Evolutionary conservation across 2,329 filamentous ascomycete species (phyloP), one percentile per base, ranked within the genome.

Genomic region (Scedosporium minutisporum): DNA sequence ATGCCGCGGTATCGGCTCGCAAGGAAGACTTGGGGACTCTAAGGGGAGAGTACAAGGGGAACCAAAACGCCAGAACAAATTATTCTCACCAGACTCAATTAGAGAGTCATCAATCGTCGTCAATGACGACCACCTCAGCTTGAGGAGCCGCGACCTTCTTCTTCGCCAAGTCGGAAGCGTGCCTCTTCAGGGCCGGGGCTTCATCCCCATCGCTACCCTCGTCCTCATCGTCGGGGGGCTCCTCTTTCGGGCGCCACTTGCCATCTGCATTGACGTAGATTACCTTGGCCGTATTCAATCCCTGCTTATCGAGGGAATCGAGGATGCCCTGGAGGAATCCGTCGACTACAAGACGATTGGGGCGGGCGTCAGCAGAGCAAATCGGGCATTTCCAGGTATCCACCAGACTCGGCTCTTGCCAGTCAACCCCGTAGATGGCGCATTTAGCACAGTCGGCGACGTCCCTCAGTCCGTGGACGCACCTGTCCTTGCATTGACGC

Each of bases 341-440:
- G 69, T 97, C 93, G 5, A 93, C 77, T 2, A 85, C 73, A 1
- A 97, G 80, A 64, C 78, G 83, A 25, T 80, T 77, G 0, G 93
- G 95, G 14, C 93, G 83, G 10, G 89, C 91, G 72, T 97, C 93
- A 38, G 76, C 77, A 27, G 80, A 79, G 72, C 93, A 97, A 33
- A 96, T 85, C 0, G 95, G 95, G 68, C 95, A 99, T 65, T 83
- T 88, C 92, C 93, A 97, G 61, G 84, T 83, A 69, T 95, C 90
- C 0, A 83, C 78, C 62, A 82, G 75, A 1, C 79, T 80, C 7
- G 83, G 84, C 67, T 87, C 80, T 4, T 62, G 42, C 4, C 60
- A 21, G 55, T 44, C 38, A 14, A 44, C 59, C 21, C 41, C n/a
- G 2, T 57, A 25, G 21, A 60, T 29, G 21, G 48, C 14, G 57